Evolutionary conservation across 768 basidiomycete species (phyloP).

Genomic region (Rhodotorula graminis): DNA sequence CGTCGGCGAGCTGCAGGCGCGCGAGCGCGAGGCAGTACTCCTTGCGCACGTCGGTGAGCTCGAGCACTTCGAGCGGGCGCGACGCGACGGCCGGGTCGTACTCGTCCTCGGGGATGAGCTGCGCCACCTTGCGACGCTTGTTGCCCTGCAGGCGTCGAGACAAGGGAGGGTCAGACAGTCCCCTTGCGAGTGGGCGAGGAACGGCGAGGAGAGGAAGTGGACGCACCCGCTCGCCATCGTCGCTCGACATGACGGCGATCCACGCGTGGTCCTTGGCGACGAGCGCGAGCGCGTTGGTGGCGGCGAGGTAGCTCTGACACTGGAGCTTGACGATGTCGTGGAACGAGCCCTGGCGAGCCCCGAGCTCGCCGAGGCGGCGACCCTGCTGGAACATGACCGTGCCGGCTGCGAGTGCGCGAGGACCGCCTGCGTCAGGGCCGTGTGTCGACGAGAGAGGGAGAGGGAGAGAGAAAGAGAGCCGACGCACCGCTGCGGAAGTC

Average conservation of each 20-base stretch:
- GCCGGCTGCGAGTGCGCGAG: constrained; percentile 58
- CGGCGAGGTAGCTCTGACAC: constrained; percentile 65
- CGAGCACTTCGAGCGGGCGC: constrained; percentile 70
- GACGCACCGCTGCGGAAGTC: constrained; percentile 83
- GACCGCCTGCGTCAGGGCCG: too few species aligned
- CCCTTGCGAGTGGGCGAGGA: neutral
- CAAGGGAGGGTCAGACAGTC: too few species aligned
- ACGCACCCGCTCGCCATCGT: constrained; percentile 25
- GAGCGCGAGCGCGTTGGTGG: constrained; percentile 81
- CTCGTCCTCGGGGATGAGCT: constrained; percentile 71
- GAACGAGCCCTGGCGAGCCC: constrained; percentile 46
- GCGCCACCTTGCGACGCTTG: constrained; percentile 68
- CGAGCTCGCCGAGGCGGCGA: constrained; percentile 60
- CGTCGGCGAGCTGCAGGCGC: constrained; percentile 66
- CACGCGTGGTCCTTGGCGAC: constrained; percentile 76
- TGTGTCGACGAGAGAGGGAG: neutral
- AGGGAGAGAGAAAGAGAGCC: neutral
- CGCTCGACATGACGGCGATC: constrained; percentile 53
- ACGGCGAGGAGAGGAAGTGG: too few species aligned
- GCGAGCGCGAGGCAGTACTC: constrained; percentile 69
- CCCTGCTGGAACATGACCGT: constrained; percentile 90
- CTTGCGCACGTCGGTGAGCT: constrained; percentile 70
- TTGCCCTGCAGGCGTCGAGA: constrained; percentile 52
- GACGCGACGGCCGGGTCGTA: constrained; percentile 48
- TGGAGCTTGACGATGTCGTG: constrained; percentile 64